Evolutionary conservation across 2,329 filamentous ascomycete species (phyloP), one percentile per base, ranked within the genome.

Genomic region (Diaporthe vaccinii): DNA sequence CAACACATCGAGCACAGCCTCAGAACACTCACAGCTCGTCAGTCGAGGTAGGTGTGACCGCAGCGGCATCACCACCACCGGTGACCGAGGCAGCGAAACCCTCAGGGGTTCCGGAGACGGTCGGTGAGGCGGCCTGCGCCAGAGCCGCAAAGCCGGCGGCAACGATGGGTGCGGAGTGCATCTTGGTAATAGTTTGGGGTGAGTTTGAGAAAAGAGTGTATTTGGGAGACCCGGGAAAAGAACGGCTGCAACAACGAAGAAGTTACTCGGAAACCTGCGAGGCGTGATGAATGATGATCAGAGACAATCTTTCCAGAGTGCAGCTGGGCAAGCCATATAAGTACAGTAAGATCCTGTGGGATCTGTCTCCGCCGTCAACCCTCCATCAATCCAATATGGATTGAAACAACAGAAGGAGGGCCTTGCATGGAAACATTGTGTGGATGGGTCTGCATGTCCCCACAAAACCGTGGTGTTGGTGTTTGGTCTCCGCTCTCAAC

Each of bases 11-110:
- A 22, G 20, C 22, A 14, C 12, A 53, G 5, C 17, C 6, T 9
- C 8, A 22, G 2, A 28, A 53, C 7, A 51, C 70, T 39, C n/a
- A 72, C 71, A 93, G 87, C 86, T 93, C 85, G 39, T 84, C 85
- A 51, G 82, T 90, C 58, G 85, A 88, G 31, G 82, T 84, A 20
- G 90, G 91, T 78, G 89, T 88, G 25, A 89, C 89, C 28, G 89
- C 82, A 17, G 85, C 82, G 25, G 88, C 90, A 75, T 79, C 85
- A 71, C 90, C 91, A 79, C 91, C 91, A 58, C 91, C 91, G 28
- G 91, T 93, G 44, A 90, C 88, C 70, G 89, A 89, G 74, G 83
- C 82, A 59, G 83, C 84, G 78, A 87, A 86, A 7, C 85, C 85
- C 76, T 86, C 82, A 25, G 85, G 82, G 22, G 82, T 78, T 71